Base-by-base conservation (phyloP, 2,329 filamentous ascomycete species). In the Fusarium sp. region DNA sequence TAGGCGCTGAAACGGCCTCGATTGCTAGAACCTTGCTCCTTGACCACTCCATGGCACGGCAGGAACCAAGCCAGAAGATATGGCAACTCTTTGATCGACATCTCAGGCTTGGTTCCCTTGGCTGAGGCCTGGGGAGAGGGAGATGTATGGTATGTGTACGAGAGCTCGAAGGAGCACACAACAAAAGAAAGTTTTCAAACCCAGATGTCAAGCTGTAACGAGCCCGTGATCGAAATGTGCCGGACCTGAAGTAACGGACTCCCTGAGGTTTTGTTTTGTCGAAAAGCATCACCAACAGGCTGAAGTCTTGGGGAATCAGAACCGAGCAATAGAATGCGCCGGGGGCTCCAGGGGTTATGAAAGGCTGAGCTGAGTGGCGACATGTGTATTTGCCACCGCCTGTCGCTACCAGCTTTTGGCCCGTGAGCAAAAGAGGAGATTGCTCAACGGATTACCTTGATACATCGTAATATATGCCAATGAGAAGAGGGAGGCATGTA, bases 321-420 rank as follows among this genome's bases (percentile, higher is more conserved):
- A 25, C 24, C 5, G 11, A n/a, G 28, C 1, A 35, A 24, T 4
- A 7, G 39, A 2, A 31, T 32, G 11, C 26, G n/a, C 22, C 8
- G 9, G 35, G 11, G 9, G 26, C 7, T 13, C 24, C 15, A 7
- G 9, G 36, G 6, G n/a, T 32, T 39, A 13, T 51, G 15, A 42
- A 36, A 41, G 31, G 9, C 13, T n/a, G 11, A 35, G 10, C 22
- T 4, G 1, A 35, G 57, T 61, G 57, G 57, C 57, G 15, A 54
- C n/a, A 6, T 28, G 19, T n/a, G n/a, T 10, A 11, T 40, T 60
- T 11, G 56, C 57, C 56, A 61, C 48, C 9, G 22, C 1, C 1
- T 9, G 13, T 19, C 22, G 5, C 6, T 13, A 26, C 22, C 19
- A 5, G 15, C 2, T 5, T 8, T 28, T 15, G 4, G 15, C 24